phyloP scores from a whole-genome alignment of 2,329 filamentous ascomycete genomes.

The Colletotrichum plurivorum region DNA sequence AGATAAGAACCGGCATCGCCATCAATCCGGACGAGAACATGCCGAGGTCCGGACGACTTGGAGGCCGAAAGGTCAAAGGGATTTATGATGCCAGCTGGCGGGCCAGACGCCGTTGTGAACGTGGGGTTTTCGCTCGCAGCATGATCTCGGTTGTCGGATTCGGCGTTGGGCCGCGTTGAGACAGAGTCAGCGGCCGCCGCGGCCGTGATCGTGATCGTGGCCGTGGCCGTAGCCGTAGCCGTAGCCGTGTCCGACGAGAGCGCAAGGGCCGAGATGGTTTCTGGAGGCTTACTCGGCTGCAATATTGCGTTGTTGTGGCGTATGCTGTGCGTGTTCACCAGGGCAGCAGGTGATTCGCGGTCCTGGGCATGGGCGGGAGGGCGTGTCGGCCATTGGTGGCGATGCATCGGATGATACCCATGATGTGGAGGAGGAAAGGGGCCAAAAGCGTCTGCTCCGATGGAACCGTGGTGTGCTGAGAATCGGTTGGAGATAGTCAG shows the following conservation, averaged over 20 bases:
- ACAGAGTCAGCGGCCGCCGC: neutral
- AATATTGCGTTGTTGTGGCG: slow-evolving; percentile 10
- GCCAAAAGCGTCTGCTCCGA: slow-evolving; percentile 30
- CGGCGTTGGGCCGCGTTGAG: neutral
- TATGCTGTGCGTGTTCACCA: slow-evolving; percentile 15
- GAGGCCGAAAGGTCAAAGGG: slow-evolving; percentile 33
- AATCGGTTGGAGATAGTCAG: slow-evolving; percentile 36
- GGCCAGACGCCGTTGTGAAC: slow-evolving; percentile 16
- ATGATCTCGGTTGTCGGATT: slow-evolving; percentile 2
- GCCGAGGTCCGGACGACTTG: slow-evolving; percentile 26
- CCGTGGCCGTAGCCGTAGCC: neutral
- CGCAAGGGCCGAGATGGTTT: neutral
- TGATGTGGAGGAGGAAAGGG: slow-evolving; percentile 32
- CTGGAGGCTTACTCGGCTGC: slow-evolving; percentile 7
- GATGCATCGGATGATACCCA: slow-evolving; percentile 37
- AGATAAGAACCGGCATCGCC: slow-evolving; percentile 31
- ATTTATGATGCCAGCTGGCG: slow-evolving; percentile 20
- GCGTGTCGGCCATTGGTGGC: slow-evolving; percentile 36
- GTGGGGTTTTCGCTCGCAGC: slow-evolving; percentile 4
- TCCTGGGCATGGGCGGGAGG: slow-evolving; percentile 29
- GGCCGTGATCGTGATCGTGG: neutral
- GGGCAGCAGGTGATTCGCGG: slow-evolving; percentile 17
- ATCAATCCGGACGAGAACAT: slow-evolving; percentile 36
- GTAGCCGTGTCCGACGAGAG: neutral
- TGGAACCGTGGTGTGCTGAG: slow-evolving; percentile 34